Evolutionary conservation across 495 filamentous ascomycete species (phyloP), one percentile per base, ranked within the genome.

Genomic region (Xylaria castorea): DNA sequence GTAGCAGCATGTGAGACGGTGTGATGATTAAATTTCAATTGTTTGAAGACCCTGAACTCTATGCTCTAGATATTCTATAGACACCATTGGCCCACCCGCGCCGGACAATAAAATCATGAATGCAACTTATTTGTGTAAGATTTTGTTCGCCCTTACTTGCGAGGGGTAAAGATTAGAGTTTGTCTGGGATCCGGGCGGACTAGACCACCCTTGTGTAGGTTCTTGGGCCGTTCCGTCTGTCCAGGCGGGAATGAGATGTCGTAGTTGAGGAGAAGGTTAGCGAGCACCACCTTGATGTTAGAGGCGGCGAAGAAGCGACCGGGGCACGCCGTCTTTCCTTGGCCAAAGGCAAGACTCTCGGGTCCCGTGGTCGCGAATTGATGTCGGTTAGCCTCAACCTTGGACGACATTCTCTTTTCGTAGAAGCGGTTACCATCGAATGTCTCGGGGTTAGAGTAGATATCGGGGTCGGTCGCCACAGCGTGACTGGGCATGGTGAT

Each of bases 321-420:
- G 0, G 89, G 89, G 75, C 89, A 90, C 0, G 89, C 87, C 66
- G 91, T 86, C 46, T 77, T 75, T 0, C 89, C 89, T 71, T 86
- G 81, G 0, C 89, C 88, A 63, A 88, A 91, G 2, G 76, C 78
- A n/a, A 87, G 51, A 60, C 81, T 75, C 6, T 81, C 73, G 2
- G 77, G 75, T 20, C 75, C 80, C 0, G 85, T 79, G 2, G 80
- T 79, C 22, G 83, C 83, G 72, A 85, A 86, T 62, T 88, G 85
- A 42, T 81, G 73, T 57, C 74, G 73, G 7, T 80, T 79, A 9
- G 81, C 80, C 12, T 76, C 72, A 0, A 75, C 79, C 11, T 80
- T 78, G 1, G 77, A 71, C 22, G 75, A 42, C 62, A 85, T 68
- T 12, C 89, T 81, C 27, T 87, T 71, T 1, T 84, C 81, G 66